Conservation (phyloP, 2,329 filamentous ascomycete species). For the Colletotrichum spinosum region DNA sequence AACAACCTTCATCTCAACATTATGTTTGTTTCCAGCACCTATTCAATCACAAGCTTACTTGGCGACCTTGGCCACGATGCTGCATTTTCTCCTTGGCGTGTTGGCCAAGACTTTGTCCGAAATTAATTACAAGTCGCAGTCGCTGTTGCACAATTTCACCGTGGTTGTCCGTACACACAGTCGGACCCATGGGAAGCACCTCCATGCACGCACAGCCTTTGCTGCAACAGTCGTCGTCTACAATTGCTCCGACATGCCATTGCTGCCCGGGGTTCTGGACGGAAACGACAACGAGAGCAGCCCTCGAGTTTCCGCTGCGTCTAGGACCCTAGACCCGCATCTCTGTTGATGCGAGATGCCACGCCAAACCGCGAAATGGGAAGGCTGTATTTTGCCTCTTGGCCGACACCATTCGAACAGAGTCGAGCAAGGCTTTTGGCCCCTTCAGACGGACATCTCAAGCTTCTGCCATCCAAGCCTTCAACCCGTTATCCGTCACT, state of each 20-base stretch:
- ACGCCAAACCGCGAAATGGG: no score
- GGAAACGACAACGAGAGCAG: not conserved
- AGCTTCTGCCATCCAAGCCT: conserved; percentile 33
- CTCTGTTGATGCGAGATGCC: not conserved
- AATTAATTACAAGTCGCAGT: not conserved
- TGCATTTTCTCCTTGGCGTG: not conserved
- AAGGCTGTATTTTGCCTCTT: conserved; percentile 14
- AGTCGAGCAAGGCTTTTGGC: conserved; percentile 12
- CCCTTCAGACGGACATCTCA: conserved; percentile 27
- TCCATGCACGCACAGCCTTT: conserved; percentile 15
- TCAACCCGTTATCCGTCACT: not conserved
- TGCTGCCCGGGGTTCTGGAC: conserved; percentile 8
- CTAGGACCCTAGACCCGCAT: conserved; percentile 1
- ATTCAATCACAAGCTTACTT: conserved; percentile 22
- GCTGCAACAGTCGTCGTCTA: conserved; percentile 27
- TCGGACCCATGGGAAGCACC: not conserved
- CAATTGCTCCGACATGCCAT: conserved; percentile 25
- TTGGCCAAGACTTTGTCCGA: not conserved
- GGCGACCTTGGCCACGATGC: conserved; percentile 13
- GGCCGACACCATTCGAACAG: conserved; percentile 8
- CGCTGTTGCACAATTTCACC: not conserved
- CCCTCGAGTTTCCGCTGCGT: not conserved
- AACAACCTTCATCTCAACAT: not conserved
- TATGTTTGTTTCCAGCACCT: conserved; percentile 25
- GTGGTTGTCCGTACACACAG: not conserved